These are phyloP conservation scores for Oemleria cerasiformis DNA, from an alignment of 306 rosid species.

Conservation along the genomic window DNA sequence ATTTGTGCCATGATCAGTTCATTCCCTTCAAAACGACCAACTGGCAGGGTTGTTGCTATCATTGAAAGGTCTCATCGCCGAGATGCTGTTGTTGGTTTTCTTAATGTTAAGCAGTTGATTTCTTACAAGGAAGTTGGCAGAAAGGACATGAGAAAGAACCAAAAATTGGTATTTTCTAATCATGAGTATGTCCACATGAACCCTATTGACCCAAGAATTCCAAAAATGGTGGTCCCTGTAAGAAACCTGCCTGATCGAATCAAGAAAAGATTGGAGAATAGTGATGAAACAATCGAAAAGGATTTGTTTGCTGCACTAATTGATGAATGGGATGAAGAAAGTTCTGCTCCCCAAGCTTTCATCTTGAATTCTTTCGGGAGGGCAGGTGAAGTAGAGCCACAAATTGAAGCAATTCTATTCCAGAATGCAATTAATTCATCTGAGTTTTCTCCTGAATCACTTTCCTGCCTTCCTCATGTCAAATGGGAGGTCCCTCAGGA, in stretches of 20 bases:
- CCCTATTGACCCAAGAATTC: conserved; percentile 68
- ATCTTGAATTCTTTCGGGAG: conserved; percentile 61
- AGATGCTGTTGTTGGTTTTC: conserved; percentile 64
- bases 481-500: conserved; percentile 74
- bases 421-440: conserved; percentile 56
- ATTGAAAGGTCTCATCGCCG: conserved; percentile 63
- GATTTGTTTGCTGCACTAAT: conserved; percentile 72
- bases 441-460: conserved; percentile 61
- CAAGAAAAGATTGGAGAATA: conserved; percentile 54
- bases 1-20: conserved; percentile 55
- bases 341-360: conserved; percentile 59
- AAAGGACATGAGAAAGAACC: conserved; percentile 45
- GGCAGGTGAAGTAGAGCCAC: conserved; percentile 62
- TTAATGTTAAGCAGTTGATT: conserved; percentile 47
- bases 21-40: conserved; percentile 76
- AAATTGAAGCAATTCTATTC: conserved; percentile 72
- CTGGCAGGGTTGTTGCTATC: conserved; percentile 74
- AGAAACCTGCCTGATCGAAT: conserved; percentile 53
- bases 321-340: conserved; percentile 66
- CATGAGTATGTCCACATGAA: conserved; percentile 55
- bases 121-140: conserved; percentile 35
- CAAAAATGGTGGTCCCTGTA: conserved; percentile 53
- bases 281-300: conserved; percentile 54
- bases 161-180: conserved; percentile 31
- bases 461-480: conserved; percentile 53